These are phyloP conservation scores for Nicotiana noctiflora DNA, from an alignment of 257 asterid species.

Conservation along the genomic window DNA sequence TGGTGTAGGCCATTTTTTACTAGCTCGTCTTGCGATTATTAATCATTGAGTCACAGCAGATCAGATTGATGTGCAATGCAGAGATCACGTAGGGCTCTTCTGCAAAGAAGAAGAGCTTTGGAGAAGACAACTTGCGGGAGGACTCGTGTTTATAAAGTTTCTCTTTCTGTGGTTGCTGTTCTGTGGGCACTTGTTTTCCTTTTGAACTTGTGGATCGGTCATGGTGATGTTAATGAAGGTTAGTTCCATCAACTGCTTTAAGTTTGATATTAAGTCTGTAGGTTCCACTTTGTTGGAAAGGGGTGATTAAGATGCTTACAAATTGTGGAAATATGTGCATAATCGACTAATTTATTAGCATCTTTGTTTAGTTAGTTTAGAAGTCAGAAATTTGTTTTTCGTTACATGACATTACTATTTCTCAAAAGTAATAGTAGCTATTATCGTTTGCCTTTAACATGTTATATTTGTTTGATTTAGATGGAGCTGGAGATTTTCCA, in stretches of 20 bases:
- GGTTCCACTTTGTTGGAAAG: neutral
- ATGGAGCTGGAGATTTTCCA: slow-evolving; percentile 39
- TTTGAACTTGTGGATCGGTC: slow-evolving; percentile 68
- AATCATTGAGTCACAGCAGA: slow-evolving; percentile 24
- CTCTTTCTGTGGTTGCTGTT: slow-evolving; percentile 52
- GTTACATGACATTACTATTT: neutral
- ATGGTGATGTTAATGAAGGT: slow-evolving; percentile 69
- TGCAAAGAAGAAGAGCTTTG: slow-evolving; percentile 78
- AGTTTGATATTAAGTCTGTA: neutral
- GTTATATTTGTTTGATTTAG: slow-evolving; percentile 27
- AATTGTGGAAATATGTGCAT: neutral
- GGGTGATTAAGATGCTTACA: neutral
- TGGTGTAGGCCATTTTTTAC: slow-evolving; percentile 9
- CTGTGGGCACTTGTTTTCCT: slow-evolving; percentile 77
- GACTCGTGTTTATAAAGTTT: slow-evolving; percentile 49
- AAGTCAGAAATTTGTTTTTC: neutral
- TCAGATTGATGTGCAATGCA: slow-evolving; percentile 83
- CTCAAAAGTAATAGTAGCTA: neutral
- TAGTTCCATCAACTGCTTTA: slow-evolving; percentile 14
- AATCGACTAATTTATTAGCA: neutral
- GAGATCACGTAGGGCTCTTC: slow-evolving; percentile 93
- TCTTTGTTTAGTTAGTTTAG: neutral
- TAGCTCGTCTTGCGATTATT: neutral
- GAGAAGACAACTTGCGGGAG: slow-evolving; percentile 44
- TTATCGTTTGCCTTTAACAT: neutral